Evolutionary conservation across 306 rosid genomes (phyloP).

Genomic region (Argentina anserina): DNA sequence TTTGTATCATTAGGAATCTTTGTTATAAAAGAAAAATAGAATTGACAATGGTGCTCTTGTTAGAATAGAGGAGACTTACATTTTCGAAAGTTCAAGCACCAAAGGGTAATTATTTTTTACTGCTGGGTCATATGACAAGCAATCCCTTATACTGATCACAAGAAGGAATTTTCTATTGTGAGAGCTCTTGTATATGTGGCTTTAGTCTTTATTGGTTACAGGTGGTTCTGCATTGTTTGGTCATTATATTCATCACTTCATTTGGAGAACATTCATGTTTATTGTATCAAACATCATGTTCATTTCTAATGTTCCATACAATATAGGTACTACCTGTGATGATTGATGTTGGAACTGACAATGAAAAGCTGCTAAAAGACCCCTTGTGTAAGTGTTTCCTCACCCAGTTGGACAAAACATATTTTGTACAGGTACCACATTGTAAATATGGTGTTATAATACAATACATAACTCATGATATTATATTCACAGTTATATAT

Average conservation of each 20-base stretch:
- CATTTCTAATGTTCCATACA: not conserved
- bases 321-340: conserved; percentile 92
- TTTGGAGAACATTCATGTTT: conserved; percentile 5
- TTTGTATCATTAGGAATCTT: not conserved
- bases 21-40: not conserved
- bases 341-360: conserved; percentile 98
- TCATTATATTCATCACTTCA: conserved; percentile 1
- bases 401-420: not conserved
- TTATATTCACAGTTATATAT: not conserved
- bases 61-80: not conserved
- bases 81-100: not conserved
- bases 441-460: not conserved
- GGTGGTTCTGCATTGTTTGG: not conserved
- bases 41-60: not conserved
- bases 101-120: not conserved
- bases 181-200: not conserved
- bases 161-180: not conserved
- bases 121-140: not conserved
- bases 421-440: not conserved
- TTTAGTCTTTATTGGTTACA: not conserved
- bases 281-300: not conserved
- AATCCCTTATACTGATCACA: not conserved
- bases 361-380: conserved; percentile 71
- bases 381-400: conserved; percentile 67
- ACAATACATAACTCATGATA: not conserved